These are phyloP conservation scores for Irpex sp. DNA, from an alignment of 1,284 basidiomycete genomes.

Conservation along the genomic window DNA sequence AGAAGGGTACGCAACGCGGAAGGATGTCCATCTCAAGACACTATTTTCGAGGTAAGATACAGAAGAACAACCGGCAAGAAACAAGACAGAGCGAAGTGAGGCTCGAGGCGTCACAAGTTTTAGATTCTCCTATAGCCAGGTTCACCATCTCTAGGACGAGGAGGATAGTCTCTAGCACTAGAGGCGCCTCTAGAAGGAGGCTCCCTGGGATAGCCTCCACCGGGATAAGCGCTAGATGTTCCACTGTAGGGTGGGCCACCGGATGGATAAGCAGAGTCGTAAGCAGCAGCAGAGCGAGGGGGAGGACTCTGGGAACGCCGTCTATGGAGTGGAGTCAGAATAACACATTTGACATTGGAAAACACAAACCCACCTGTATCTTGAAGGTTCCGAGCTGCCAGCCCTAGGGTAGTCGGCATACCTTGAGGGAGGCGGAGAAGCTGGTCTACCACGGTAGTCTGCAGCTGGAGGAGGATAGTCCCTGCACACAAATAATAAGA, in stretches of 20 bases:
- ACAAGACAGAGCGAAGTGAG: not conserved
- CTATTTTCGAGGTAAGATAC: not conserved
- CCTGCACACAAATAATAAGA: slow-evolving; percentile 26
- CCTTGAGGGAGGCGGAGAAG: slow-evolving; percentile 48
- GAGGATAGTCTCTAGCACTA: slow-evolving; percentile 58
- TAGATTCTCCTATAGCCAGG: slow-evolving; percentile 33
- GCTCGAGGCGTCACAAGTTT: not conserved
- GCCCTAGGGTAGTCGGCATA: slow-evolving; percentile 59
- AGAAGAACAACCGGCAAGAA: not conserved
- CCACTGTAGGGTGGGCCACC: slow-evolving; percentile 50
- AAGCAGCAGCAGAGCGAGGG: slow-evolving; percentile 35
- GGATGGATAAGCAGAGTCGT: slow-evolving; percentile 36
- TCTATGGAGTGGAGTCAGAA: slow-evolving; percentile 31
- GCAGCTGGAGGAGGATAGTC: slow-evolving; percentile 40
- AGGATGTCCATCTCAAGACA: not conserved
- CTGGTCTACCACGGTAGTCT: slow-evolving; percentile 52
- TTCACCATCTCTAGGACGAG: slow-evolving; percentile 46
- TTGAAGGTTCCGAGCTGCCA: slow-evolving; percentile 33
- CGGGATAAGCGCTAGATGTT: slow-evolving; percentile 30
- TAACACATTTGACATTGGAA: slow-evolving; percentile 4
- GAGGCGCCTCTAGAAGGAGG: slow-evolving; percentile 36
- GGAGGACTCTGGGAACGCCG: slow-evolving; percentile 72
- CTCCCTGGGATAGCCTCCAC: slow-evolving; percentile 46
- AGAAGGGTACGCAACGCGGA: not conserved
- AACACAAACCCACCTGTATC: slow-evolving; percentile 52